Evolutionary conservation across 176 grass and related monocot genomes (phyloP).

Genomic region (Avena sativa): DNA sequence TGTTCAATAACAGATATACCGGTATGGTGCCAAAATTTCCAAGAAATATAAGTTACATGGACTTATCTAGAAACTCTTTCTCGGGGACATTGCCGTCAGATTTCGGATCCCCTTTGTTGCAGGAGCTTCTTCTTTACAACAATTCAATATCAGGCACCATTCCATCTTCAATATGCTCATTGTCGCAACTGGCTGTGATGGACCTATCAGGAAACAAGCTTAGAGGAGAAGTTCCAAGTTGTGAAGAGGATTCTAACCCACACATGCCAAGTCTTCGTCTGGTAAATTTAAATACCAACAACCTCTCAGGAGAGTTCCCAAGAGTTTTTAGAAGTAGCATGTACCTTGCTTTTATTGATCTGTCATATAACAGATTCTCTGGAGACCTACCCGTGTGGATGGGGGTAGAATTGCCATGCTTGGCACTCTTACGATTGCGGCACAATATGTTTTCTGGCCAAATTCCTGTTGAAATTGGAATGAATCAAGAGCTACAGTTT

Average conservation of each 20-base stretch:
- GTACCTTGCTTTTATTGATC: not conserved
- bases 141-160: slow-evolving; percentile 44
- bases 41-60: slow-evolving; percentile 7
- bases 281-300: slow-evolving; percentile 39
- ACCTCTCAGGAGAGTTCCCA: slow-evolving; percentile 47
- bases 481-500: not conserved
- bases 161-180: slow-evolving; percentile 25
- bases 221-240: slow-evolving; percentile 24
- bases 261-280: not conserved
- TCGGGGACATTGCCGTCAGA: slow-evolving; percentile 29
- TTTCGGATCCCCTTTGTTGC: not conserved
- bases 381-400: slow-evolving; percentile 23
- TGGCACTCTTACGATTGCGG: slow-evolving; percentile 14
- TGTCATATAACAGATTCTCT: slow-evolving; percentile 24
- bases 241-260: slow-evolving; percentile 4
- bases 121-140: not conserved
- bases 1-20: slow-evolving; percentile 11
- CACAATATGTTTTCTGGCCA: slow-evolving; percentile 46
- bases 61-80: slow-evolving; percentile 8
- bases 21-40: slow-evolving; percentile 16
- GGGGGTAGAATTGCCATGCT: not conserved
- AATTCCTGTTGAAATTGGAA: slow-evolving; percentile 31
- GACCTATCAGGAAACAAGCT: slow-evolving; percentile 37
- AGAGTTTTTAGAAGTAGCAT: not conserved
- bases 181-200: not conserved